Percentiles rank a stretch among this genome's conserved stretches.
Evolutionary conservation across 768 basidiomycete species (phyloP).

Genomic region (Sporobolomyces roseus): DNA sequence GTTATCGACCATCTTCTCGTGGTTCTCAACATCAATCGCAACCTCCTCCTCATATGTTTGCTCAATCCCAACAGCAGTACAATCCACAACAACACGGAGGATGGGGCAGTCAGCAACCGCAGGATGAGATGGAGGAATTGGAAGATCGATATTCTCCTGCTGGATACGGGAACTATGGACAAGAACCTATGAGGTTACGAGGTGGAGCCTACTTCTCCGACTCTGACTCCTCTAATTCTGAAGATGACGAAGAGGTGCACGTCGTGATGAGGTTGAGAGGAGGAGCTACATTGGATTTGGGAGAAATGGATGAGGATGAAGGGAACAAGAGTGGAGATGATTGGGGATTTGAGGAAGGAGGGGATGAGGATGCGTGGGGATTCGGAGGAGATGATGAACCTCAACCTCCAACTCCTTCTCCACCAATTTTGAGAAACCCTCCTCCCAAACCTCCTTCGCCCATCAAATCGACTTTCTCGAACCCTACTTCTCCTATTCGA

Average conservation of each 20-base stretch:
- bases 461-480: background rate
- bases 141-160: slow-evolving; percentile 7
- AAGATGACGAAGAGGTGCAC: background rate
- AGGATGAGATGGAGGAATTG: slow-evolving; percentile 15
- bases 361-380: slow-evolving; percentile 39
- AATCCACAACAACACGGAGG: background rate
- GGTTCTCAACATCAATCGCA: slow-evolving; percentile 2
- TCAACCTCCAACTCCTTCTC: background rate
- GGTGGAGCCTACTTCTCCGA: slow-evolving; percentile 3
- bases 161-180: slow-evolving; percentile 3
- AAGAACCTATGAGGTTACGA: slow-evolving; percentile 27
- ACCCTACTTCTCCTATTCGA: background rate
- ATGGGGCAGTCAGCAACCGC: background rate
- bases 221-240: background rate
- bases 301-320: slow-evolving; percentile 36
- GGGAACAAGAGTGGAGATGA: slow-evolving; percentile 29
- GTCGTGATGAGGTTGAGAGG: slow-evolving; percentile 22
- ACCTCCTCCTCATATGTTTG: background rate
- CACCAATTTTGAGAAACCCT: background rate
- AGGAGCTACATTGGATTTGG: slow-evolving; percentile 25
- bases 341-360: slow-evolving; percentile 30
- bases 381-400: slow-evolving; percentile 33
- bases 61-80: background rate
- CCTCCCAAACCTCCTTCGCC: background rate
- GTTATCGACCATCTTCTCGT: slow-evolving; percentile 14